Conservation (phyloP, 2,329 filamentous ascomycete genomes). For the Coniochaeta sp. region DNA sequence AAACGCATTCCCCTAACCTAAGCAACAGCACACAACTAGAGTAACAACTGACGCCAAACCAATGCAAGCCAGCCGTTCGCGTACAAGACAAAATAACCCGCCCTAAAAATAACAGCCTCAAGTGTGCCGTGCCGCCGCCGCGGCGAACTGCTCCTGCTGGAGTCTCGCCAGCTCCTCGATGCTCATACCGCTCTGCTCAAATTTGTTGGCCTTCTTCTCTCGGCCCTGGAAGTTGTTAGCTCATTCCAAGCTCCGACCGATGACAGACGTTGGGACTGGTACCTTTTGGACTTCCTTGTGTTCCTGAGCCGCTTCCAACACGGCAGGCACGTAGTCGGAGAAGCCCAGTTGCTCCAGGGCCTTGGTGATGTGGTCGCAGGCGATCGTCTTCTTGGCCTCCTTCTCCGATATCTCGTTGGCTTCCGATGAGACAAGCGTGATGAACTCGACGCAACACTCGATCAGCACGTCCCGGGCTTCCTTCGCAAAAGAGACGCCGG, state of each 20-base stretch:
- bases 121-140: conserved; percentile 56
- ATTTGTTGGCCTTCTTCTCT: conserved; percentile 96
- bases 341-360: conserved; percentile 91
- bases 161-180: conserved; percentile 83
- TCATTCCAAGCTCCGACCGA: too few species aligned
- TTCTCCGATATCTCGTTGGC: conserved; percentile 99
- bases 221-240: conserved; percentile 52
- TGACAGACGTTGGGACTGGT: conserved; percentile 13
- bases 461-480: conserved; percentile 93
- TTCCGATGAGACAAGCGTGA: conserved; percentile 96
- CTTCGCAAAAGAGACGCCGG: conserved; percentile 81
- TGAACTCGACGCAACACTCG: conserved; percentile 98
- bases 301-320: conserved; percentile 78
- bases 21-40: not conserved
- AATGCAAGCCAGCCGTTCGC: not conserved
- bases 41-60: not conserved
- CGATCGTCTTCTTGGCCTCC: conserved; percentile 98
- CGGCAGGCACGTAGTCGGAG: conserved; percentile 81
- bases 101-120: not conserved
- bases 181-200: conserved; percentile 86
- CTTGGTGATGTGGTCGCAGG: conserved; percentile 94
- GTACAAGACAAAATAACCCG: not conserved
- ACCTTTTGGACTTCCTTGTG: conserved; percentile 94
- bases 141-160: conserved; percentile 86
- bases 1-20: not conserved